phyloP scores from a whole-genome alignment of 257 asterid species.

The Nicotiana obtusifolia region DNA sequence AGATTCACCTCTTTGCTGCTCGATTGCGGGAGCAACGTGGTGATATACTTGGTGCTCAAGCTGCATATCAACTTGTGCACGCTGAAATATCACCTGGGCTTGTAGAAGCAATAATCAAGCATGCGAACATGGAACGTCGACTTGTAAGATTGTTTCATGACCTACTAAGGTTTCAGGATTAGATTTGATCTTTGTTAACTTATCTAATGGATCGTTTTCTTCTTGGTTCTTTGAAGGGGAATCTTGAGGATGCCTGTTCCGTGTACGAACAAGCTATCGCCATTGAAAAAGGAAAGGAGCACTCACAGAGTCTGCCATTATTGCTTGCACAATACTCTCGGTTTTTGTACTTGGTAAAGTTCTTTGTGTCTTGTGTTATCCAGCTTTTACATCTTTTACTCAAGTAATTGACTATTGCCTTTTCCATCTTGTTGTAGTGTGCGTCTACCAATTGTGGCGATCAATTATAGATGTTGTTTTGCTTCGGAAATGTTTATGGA shows the following conservation, averaged over 20 bases:
- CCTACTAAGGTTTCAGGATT: not conserved
- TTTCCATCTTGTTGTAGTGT: conserved; percentile 10
- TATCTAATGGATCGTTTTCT: conserved; percentile 4
- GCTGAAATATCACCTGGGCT: conserved; percentile 95
- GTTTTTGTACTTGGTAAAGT: conserved; percentile 64
- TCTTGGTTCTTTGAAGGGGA: conserved; percentile 51
- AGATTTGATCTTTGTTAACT: not conserved
- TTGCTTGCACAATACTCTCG: conserved; percentile 91
- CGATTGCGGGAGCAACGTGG: conserved; percentile 80
- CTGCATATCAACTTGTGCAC: conserved; percentile 91
- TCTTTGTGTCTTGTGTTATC: not conserved
- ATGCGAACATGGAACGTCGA: conserved; percentile 93
- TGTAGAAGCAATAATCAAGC: conserved; percentile 86
- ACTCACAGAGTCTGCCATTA: conserved; percentile 77
- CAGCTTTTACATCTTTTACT: not conserved
- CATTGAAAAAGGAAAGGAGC: conserved; percentile 95
- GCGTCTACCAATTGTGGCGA: not conserved
- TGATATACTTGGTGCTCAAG: conserved; percentile 81
- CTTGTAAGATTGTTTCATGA: conserved; percentile 43
- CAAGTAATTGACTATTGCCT: not conserved
- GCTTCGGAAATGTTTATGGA: not conserved
- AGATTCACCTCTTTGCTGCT: conserved; percentile 93
- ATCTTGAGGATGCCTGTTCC: conserved; percentile 71
- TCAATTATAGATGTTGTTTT: not conserved
- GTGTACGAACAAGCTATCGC: conserved; percentile 89